Conservation (phyloP, 306 rosid genomes). For the Hippophae rhamnoides region DNA sequence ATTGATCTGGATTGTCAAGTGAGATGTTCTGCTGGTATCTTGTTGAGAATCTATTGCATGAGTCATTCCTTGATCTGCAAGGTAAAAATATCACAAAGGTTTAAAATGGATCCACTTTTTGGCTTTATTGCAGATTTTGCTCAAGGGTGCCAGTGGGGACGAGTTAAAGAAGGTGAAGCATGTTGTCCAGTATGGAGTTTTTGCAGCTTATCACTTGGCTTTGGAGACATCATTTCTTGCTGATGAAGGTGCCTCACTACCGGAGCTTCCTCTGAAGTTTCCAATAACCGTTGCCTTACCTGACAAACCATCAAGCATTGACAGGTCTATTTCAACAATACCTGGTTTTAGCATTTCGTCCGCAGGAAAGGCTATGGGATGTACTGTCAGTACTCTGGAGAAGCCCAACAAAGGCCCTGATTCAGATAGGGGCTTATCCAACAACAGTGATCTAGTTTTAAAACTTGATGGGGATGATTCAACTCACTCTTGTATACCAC, state of each 20-base stretch:
- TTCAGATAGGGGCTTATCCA: conserved; percentile 24
- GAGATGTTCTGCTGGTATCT: conserved; percentile 5
- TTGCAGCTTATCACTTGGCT: conserved; percentile 88
- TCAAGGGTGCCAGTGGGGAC: conserved; percentile 71
- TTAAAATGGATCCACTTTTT: conserved; percentile 17
- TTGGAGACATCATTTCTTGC: conserved; percentile 81
- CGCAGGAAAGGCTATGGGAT: conserved; percentile 31
- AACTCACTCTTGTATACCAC: conserved; percentile 2
- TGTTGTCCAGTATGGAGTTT: conserved; percentile 74
- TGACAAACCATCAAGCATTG: conserved; percentile 54
- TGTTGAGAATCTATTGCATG: background rate
- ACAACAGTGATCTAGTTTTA: conserved; percentile 19
- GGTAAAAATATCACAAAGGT: background rate
- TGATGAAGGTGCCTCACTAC: conserved; percentile 86
- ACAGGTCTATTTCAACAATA: conserved; percentile 60
- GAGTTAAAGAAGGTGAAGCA: conserved; percentile 81
- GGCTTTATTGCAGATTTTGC: conserved; percentile 49
- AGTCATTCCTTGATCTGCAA: background rate
- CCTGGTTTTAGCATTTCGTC: conserved; percentile 48
- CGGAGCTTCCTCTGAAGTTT: conserved; percentile 66
- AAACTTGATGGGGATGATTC: conserved; percentile 10
- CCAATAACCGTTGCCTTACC: conserved; percentile 71
- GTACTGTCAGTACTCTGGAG: conserved; percentile 24
- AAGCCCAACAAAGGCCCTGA: conserved; percentile 28
- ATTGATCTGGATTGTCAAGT: conserved; percentile 4